A percentile compares a stretch with the other conserved stretches of the same genome.
Conservation (phyloP, 2,329 filamentous ascomycete genomes). For the Verruconis gallopava region DNA sequence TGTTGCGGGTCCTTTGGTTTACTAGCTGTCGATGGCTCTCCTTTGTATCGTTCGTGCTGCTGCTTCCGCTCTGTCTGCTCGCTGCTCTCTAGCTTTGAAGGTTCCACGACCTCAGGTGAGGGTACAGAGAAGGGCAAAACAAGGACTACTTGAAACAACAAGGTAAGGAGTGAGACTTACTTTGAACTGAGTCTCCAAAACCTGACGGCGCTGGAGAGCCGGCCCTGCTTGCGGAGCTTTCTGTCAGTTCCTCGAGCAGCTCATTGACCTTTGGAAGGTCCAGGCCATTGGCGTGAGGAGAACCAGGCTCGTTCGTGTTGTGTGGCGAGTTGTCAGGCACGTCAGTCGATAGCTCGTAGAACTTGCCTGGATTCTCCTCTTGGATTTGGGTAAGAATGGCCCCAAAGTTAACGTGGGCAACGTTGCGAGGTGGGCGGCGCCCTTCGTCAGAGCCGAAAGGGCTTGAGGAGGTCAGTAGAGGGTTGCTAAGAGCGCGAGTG, state of each 20-base stretch:
- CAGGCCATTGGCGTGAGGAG: conserved; percentile 8
- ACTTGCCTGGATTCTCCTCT: conserved; percentile 6
- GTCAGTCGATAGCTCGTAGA: conserved; percentile 3
- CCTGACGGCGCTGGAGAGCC: conserved; percentile 9
- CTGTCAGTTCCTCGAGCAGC: conserved; percentile 13
- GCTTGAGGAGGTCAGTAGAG: no score
- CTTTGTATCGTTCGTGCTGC: neutral
- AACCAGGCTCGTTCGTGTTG: conserved; percentile 4
- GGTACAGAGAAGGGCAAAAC: no score
- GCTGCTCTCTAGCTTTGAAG: neutral
- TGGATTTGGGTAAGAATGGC: conserved; percentile 1
- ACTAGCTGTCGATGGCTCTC: neutral
- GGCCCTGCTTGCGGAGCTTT: conserved; percentile 11
- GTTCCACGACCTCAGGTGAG: no score
- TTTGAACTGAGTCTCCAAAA: conserved; percentile 1
- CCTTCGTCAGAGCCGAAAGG: no score
- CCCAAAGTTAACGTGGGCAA: neutral
- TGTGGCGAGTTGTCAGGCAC: conserved; percentile 13
- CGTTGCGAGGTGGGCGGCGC: neutral
- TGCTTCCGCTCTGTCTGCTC: neutral
- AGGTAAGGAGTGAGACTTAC: conserved; percentile 7
- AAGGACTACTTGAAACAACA: no score
- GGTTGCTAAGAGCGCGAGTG: no score
- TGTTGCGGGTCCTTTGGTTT: neutral
- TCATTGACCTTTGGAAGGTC: conserved; percentile 12